Evolutionary conservation across 176 grass and related monocot genomes (phyloP).

Genomic region (Urochloa ruziziensis): DNA sequence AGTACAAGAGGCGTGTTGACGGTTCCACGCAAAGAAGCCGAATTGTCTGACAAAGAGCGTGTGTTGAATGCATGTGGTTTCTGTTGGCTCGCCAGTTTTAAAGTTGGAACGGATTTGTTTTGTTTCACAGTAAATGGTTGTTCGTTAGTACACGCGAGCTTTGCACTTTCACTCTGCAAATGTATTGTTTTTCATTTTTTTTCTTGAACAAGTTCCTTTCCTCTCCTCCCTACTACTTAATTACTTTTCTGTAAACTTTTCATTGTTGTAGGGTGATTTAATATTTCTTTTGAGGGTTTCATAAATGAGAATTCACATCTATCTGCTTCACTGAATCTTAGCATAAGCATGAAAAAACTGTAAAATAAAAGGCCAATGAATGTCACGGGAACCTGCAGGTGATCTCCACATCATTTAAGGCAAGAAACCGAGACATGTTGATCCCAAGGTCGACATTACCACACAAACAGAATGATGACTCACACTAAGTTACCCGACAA

Average conservation of each 20-base stretch:
- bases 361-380: no score
- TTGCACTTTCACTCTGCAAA: not conserved
- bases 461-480: not conserved
- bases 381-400: no score
- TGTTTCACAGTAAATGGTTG: not conserved
- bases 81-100: not conserved
- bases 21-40: not conserved
- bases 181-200: not conserved
- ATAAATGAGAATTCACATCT: not conserved
- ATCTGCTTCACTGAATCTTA: not conserved
- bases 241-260: not conserved
- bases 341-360: no score
- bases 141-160: not conserved
- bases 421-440: not conserved
- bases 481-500: not conserved
- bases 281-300: not conserved
- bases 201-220: not conserved
- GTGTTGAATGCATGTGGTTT: no score
- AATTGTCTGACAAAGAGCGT: no score
- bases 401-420: no score
- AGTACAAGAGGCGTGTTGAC: not conserved
- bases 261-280: not conserved
- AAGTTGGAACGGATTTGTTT: not conserved
- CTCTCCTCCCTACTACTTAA: not conserved
- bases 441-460: not conserved